Percentiles rank a stretch among this genome's conserved stretches.
Evolutionary conservation across 257 asterid genomes (phyloP).

Genomic region (Primulina tabacum): DNA sequence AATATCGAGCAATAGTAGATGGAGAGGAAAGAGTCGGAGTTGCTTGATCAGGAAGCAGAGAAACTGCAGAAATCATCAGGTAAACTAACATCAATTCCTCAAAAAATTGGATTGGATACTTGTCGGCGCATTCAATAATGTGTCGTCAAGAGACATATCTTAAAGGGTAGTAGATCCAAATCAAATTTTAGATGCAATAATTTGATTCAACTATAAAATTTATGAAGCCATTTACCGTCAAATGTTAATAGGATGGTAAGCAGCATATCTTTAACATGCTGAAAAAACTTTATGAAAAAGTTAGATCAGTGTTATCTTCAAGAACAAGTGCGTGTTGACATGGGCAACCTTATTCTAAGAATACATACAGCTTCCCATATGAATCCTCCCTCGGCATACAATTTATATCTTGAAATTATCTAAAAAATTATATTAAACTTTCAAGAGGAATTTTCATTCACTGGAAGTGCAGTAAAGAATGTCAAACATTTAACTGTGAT

Average conservation of each 20-base stretch:
- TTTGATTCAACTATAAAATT: neutral
- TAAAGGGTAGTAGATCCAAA: constrained; percentile 4
- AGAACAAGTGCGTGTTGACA: too few relatives aligned
- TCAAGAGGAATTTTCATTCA: too few relatives aligned
- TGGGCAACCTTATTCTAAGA: too few relatives aligned
- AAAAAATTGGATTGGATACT: constrained; percentile 1
- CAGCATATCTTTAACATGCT: too few relatives aligned
- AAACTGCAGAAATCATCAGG: constrained; percentile 46
- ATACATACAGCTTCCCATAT: too few relatives aligned
- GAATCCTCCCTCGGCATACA: too few relatives aligned
- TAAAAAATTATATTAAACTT: too few relatives aligned
- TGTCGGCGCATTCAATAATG: neutral
- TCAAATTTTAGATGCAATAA: neutral
- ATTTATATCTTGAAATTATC: too few relatives aligned
- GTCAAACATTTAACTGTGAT: too few relatives aligned
- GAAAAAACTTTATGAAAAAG: too few relatives aligned
- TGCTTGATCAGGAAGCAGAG: constrained; percentile 64
- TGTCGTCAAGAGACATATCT: neutral
- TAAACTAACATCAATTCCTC: constrained; percentile 18
- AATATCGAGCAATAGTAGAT: constrained; percentile 46
- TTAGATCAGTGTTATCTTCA: too few relatives aligned
- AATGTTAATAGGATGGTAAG: constrained; percentile 13
- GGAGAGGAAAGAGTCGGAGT: constrained; percentile 44
- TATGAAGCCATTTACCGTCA: neutral
- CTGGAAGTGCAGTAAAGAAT: too few relatives aligned